Evolutionary conservation across 2,329 filamentous ascomycete genomes (phyloP).

Genomic region (Nemania sp.): DNA sequence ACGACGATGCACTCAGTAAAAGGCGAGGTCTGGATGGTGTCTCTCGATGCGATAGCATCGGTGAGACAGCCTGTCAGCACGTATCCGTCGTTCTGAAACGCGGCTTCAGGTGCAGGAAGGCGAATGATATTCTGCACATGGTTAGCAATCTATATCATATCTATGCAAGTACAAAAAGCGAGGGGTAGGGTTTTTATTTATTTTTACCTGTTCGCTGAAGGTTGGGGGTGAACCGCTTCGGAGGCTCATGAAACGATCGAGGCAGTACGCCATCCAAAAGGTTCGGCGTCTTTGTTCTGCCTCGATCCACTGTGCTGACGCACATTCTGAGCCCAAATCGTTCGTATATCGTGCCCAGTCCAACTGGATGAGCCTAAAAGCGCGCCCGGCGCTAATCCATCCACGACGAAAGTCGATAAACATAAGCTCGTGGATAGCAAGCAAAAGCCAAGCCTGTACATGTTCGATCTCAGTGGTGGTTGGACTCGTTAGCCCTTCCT

Average conservation of each 20-base stretch:
- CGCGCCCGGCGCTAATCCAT: conserved; percentile 54
- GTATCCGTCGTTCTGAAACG: conserved; percentile 52
- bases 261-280: conserved; percentile 56
- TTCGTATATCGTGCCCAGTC: conserved; percentile 54
- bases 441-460: conserved; percentile 54
- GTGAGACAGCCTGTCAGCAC: conserved; percentile 47
- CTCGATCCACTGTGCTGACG: conserved; percentile 44
- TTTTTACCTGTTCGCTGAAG: conserved; percentile 48
- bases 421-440: conserved; percentile 55
- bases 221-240: conserved; percentile 50
- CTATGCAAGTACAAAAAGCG: too few species aligned
- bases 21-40: conserved; percentile 18
- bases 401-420: conserved; percentile 50
- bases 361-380: conserved; percentile 54
- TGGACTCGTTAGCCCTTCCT: conserved; percentile 1
- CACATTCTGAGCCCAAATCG: conserved; percentile 26
- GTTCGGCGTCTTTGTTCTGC: conserved; percentile 53
- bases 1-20: conserved; percentile 27
- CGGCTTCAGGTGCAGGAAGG: conserved; percentile 52
- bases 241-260: conserved; percentile 54
- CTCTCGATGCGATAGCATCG: conserved; percentile 46
- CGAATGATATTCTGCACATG: conserved; percentile 50
- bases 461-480: conserved; percentile 45
- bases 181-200: not conserved
- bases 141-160: too few species aligned